Base-by-base conservation (phyloP, 169 alveolate species). In the Theileria sp. region DNA sequence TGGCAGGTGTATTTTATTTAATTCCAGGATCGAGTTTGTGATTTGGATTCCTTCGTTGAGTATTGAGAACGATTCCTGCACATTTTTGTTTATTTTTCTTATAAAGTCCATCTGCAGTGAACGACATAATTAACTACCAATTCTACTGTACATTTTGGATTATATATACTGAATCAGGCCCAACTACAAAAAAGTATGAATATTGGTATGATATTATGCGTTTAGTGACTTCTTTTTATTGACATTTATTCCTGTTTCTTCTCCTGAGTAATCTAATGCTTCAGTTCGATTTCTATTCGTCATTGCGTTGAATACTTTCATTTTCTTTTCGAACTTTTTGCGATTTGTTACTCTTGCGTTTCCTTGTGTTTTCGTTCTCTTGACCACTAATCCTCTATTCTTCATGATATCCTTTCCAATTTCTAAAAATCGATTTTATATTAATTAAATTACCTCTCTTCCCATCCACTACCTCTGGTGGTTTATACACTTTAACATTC, bases 301-400 rank as follows among this genome's bases (percentile, higher is more conserved):
- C 81, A 87, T 92, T 51, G 92, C 85, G 36, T 73, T 76, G 69
- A 77, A 80, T 30, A 75, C 86, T 58, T 93, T 92, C 82, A 92
- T 51, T 71, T 95, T 96, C 89, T 94, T 94, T 58, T 94, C 88
- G 86, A 74, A 96, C 84, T 96, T 95, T 73, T 77, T 83, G 86
- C 97, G 92, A 80, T 95, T 92, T 75, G 93, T 93, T 21, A 95
- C 99, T 66, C 99, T 92, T 44, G 99, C 97, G 85, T 96, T 95
- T 12, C 98, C 96, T 54, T 94, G 96, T n/a, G 93, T 94, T 92
- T 95, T 94, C 93, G 94, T 93, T 68, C 98, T 92, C 87, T 94
- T 93, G 30, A 98, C 75, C 30, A 95, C 93, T 44, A 96, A 87
- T 15, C 99, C 99, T 69, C 88, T 95, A 62, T 94, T 94, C 83